Base-by-base conservation (phyloP, 2,329 filamentous ascomycete genomes). In the Fusarium sp. region DNA sequence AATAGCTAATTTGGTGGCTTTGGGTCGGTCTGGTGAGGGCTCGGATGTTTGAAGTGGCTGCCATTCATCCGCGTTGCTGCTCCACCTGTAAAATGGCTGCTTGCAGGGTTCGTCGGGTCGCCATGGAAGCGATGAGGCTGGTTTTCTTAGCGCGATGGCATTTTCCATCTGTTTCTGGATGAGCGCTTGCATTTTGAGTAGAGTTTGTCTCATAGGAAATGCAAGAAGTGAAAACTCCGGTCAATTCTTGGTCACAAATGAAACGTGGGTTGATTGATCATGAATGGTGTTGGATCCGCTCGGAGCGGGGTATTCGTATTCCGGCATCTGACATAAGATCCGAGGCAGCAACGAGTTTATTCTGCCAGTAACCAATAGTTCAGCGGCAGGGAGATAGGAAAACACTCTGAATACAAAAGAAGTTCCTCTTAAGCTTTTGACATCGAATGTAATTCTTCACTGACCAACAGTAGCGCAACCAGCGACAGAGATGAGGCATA, bases 1-100 rank as follows among this genome's bases (percentile, higher is more conserved):
- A 1, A 82, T 66, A 2, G 78, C 71, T 28, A 82, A 77, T 24
- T 68, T 82, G 17, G 36, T 56, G n/a, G 76, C 24, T 20, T 45
- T 9, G 17, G 11, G 8, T 5, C 26, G 15, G 14, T 18, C 28
- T 11, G 1, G 8, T 5, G 41, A 30, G n/a, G 18, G 6, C 0
- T 30, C 7, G 1, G 51, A 24, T 8, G 39, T 5, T 13, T 36
- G 24, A 4, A 54, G 26, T 14, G 51, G 28, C 3, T 66, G 51
- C 67, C 67, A 70, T 20, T 39, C 20, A 12, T 34, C 14, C 8
- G 15, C 10, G 8, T 22, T 38, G 14, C 1, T 5, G 10, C 6
- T 36, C 67, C 67, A 70, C 6, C 18, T 11, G 22, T 58, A 48
- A 1, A 65, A 34, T 11, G 66, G 9, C 17, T 70, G 67, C 7